Evolutionary conservation across 179 eudicot species (phyloP), one percentile per base, ranked within the genome.

Genomic region (Silene coronaria): DNA sequence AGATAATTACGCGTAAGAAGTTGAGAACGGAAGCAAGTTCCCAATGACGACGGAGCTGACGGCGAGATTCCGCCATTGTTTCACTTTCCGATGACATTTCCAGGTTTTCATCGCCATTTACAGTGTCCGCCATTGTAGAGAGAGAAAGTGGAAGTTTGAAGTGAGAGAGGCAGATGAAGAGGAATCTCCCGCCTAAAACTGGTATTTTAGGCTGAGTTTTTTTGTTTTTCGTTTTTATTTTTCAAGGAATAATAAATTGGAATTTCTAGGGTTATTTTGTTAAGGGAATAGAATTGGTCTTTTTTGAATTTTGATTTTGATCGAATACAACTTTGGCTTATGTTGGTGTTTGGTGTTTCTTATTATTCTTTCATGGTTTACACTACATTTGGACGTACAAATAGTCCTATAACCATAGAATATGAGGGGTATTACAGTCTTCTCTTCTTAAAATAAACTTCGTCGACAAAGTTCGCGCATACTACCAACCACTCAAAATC

Each of bases 1-100:
- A 32, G 23, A 45, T 69, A 42, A 71, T 78, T 87, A 90, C 96
- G 74, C 63, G 76, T 30, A 89, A 46, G 68, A 91, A 91, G 73
- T 89, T 84, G 67, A 91, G 89, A 28, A 91, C 90, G n/a, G 96
- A 89, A 1, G 96, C 96, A n/a, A 91, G 77, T 84, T 91, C 96
- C 91, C 96, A 89, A 14, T 90, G 86, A 45, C 74, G 83, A 7
- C 96, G 96, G 51, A 91, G 96, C 76, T 73, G 68, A 3, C 23
- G 77, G 72, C 84, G 83, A 30, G 76, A 72, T n/a, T 68, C n/a
- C 62, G 85, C 90, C 10, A 77, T 10, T 7, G 8, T 46, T 60
- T 34, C 28, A 11, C 9, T 16, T 13, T 71, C 64, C 63, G 78
- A 28, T 12, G 77, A 72, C 4, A 76, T 59, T 27, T 72, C 64